Evolutionary conservation across 768 basidiomycete species (phyloP), one percentile per base, ranked within the genome.

Genomic region (Dioszegia hungarica): DNA sequence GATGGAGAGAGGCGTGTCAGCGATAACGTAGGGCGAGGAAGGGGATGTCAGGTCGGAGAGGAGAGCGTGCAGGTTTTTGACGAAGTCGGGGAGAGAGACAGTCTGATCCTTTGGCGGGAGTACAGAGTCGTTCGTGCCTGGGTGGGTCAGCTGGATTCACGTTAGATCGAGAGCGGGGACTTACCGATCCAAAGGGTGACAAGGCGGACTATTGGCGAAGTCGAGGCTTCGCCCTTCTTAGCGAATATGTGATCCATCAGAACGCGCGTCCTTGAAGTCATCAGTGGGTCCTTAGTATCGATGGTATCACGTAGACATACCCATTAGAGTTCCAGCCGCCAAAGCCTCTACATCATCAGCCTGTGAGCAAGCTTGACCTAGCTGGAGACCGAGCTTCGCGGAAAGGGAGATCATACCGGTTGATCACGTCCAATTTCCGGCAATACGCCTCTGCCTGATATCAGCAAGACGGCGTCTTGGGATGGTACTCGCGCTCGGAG

Each of bases 131-230:
- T 68, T 68, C 11, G 67, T 62, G 3, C 67, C 67, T 68, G 40
- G 5, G 9, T 20, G 29, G 14, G 39, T 50, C 19, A 4, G n/a
- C n/a, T n/a, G n/a, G n/a, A n/a, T n/a, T n/a, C n/a, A n/a, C n/a
- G n/a, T n/a, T n/a, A n/a, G n/a, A n/a, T n/a, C n/a, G 19, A 8
- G 38, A 44, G 38, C 3, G 4, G 31, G 20, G 33, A 44, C 59
- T 36, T 25, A 70, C 68, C 68, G n/a, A 70, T 49, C 64, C 64
- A 70, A 31, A 70, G 38, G 5, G 62, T 70, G 1, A 64, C 52
- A 11, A 70, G 47, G 22, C 68, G 43, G 22, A 70, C 54, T 3
- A 14, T n/a, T 4, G 59, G 36, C 17, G 14, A 33, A 24, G 19
- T 17, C 3, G 54, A 38, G 3, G 34, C 57, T 12, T 60, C 58